Conservation (phyloP, 2,329 filamentous ascomycete genomes). For the Penicillium fuscoglaucum region DNA sequence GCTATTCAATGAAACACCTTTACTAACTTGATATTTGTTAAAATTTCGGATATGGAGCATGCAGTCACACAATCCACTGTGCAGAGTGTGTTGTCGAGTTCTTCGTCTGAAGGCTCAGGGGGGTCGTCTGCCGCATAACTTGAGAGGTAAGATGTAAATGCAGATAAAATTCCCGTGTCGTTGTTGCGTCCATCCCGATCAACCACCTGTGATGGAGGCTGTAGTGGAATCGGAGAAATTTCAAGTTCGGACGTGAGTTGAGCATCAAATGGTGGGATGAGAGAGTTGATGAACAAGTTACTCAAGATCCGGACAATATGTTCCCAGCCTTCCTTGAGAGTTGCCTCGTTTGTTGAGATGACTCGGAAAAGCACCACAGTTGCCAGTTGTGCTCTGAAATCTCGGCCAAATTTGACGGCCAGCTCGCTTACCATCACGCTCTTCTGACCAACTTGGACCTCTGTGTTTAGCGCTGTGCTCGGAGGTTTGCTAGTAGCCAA, state of each 20-base stretch:
- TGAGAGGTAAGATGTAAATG: constrained; percentile 95
- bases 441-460: constrained; percentile 87
- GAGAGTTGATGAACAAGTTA: constrained; percentile 93
- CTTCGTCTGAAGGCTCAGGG: constrained; percentile 94
- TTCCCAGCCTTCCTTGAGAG: constrained; percentile 60
- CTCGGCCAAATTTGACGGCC: constrained; percentile 89
- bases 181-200: constrained; percentile 76
- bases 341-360: constrained; percentile 76
- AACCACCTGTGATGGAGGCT: constrained; percentile 88
- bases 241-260: constrained; percentile 65
- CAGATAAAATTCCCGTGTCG: constrained; percentile 86
- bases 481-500: constrained; percentile 73
- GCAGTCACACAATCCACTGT: constrained; percentile 92
- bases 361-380: constrained; percentile 95
- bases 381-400: constrained; percentile 90
- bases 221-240: constrained; percentile 80
- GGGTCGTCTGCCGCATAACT: constrained; percentile 98
- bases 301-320: constrained; percentile 88
- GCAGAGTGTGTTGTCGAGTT: constrained; percentile 91
- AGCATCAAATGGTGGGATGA: constrained; percentile 78
- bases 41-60: constrained; percentile 79
- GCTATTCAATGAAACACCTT: background rate
- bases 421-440: constrained; percentile 98
- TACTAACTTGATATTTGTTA: constrained; percentile 76
- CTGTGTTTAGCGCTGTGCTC: constrained; percentile 88